Conservation (phyloP, 208 protist genomes). For the Leishmania arabica region DNA sequence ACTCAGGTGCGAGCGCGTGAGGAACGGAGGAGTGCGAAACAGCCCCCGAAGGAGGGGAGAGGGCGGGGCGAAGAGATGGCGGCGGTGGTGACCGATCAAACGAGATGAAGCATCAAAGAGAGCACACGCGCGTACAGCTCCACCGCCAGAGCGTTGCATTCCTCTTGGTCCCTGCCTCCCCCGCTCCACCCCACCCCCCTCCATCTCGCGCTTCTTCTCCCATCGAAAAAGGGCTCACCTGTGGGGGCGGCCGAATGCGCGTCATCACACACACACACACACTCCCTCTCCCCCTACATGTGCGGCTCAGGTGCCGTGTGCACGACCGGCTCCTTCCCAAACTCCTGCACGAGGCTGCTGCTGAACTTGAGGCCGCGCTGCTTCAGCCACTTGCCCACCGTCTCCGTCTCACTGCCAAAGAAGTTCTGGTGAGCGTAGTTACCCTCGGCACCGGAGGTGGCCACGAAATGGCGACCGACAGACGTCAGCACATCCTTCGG, state of each 20-base stretch:
- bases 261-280: no score
- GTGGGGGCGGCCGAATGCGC: background rate
- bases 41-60: background rate
- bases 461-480: slow-evolving; percentile 84
- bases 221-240: background rate
- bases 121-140: background rate
- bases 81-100: background rate
- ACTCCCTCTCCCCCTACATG: slow-evolving; percentile 2
- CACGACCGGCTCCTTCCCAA: slow-evolving; percentile 86
- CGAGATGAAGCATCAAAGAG: background rate
- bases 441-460: slow-evolving; percentile 72
- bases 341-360: slow-evolving; percentile 82
- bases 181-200: background rate
- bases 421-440: slow-evolving; percentile 84
- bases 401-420: slow-evolving; percentile 67
- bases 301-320: slow-evolving; percentile 49
- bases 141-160: background rate
- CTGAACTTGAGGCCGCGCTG: slow-evolving; percentile 73
- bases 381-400: slow-evolving; percentile 87
- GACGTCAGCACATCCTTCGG: slow-evolving; percentile 52
- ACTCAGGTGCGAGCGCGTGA: background rate
- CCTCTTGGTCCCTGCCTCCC: background rate
- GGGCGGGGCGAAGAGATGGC: background rate
- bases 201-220: background rate
- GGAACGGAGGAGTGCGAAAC: background rate